Percentiles rank a stretch among this genome's conserved stretches.
Evolutionary conservation across 208 protist species (phyloP).

Genomic region (Acanthamoeba comandoni): DNA sequence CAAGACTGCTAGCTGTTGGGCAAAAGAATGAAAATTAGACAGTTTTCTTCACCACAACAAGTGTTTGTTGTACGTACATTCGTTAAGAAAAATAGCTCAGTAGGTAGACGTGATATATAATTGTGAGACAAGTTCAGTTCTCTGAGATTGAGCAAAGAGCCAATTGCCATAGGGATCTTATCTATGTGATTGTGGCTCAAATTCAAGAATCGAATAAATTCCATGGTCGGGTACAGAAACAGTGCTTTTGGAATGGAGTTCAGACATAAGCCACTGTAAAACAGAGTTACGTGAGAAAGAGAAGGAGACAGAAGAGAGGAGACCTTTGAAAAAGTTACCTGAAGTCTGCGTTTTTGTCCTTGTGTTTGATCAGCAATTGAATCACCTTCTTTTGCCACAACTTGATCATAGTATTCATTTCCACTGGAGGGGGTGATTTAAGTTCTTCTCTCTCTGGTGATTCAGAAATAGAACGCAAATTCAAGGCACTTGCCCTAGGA

Average conservation of each 20-base stretch:
- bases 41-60: neutral
- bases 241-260: neutral
- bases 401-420: conserved; percentile 49
- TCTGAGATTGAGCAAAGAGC: conserved; percentile 11
- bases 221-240: neutral
- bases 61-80: neutral
- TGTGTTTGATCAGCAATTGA: conserved; percentile 17
- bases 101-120: conserved; percentile 18
- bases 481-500: neutral
- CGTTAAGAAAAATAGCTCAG: conserved; percentile 37
- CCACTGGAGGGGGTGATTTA: too few species aligned
- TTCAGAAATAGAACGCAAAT: neutral
- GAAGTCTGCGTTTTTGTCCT: conserved; percentile 20
- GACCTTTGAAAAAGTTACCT: conserved; percentile 1
- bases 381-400: conserved; percentile 53
- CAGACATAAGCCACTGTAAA: neutral
- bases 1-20: conserved; percentile 47
- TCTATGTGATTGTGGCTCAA: conserved; percentile 28
- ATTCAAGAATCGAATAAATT: neutral
- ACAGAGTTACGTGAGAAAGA: neutral
- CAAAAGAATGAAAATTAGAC: neutral
- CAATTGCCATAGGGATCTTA: conserved; percentile 11
- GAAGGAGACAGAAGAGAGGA: neutral
- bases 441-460: too few species aligned
- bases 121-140: conserved; percentile 36